These are phyloP conservation scores for Phialocephala subalpina DNA, from an alignment of 2,329 filamentous ascomycete species.

Conservation along the genomic window DNA sequence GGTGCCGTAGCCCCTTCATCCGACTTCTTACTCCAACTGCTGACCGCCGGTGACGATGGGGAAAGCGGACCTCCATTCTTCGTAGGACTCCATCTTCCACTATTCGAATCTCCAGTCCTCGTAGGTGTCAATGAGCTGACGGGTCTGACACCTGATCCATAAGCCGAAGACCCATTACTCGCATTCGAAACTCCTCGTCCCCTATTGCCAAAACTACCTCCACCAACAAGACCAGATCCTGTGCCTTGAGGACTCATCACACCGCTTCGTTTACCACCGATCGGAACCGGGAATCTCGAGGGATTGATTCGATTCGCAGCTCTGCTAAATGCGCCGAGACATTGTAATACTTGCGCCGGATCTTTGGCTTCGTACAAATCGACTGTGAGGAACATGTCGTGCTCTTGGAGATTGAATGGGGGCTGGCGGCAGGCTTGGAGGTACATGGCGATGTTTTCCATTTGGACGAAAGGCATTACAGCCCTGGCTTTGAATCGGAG, in stretches of 20 bases:
- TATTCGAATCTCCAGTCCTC: slow-evolving; percentile 49
- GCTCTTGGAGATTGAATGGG: slow-evolving; percentile 86
- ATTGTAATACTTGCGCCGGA: slow-evolving; percentile 94
- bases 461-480: slow-evolving; percentile 97
- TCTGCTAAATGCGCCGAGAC: slow-evolving; percentile 89
- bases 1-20: slow-evolving; percentile 84
- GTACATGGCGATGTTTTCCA: slow-evolving; percentile 99
- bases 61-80: slow-evolving; percentile 65
- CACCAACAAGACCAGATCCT: slow-evolving; percentile 60
- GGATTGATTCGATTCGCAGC: slow-evolving; percentile 81
- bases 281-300: slow-evolving; percentile 73
- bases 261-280: slow-evolving; percentile 74
- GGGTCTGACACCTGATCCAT: slow-evolving; percentile 51
- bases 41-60: slow-evolving; percentile 67
- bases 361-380: slow-evolving; percentile 97
- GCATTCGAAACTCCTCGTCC: slow-evolving; percentile 60
- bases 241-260: slow-evolving; percentile 73
- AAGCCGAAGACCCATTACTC: slow-evolving; percentile 64
- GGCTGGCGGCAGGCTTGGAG: slow-evolving; percentile 85
- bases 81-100: slow-evolving; percentile 67
- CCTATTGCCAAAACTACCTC: slow-evolving; percentile 49
- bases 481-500: slow-evolving; percentile 87
- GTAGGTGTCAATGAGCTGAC: slow-evolving; percentile 46
- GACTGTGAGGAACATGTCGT: slow-evolving; percentile 96
- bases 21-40: slow-evolving; percentile 87